Conservation (phyloP, 1,284 basidiomycete species). For the Trichosporon inkin region DNA sequence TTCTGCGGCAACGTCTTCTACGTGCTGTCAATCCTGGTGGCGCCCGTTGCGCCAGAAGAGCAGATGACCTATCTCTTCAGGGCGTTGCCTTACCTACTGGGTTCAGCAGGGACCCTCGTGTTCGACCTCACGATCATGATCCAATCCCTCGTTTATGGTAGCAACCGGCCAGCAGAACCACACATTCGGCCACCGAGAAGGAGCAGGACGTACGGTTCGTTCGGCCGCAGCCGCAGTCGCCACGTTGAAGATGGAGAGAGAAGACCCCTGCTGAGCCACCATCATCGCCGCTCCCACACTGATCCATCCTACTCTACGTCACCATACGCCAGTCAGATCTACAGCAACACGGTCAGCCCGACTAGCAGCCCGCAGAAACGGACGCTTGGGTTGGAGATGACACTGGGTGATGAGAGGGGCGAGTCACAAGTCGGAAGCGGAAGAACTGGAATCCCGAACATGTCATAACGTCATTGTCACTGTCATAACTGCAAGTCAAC, state of each 20-base stretch:
- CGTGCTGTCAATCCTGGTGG: slow-evolving; percentile 69
- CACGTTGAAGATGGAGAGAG: slow-evolving; percentile 17
- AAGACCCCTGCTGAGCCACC: neutral
- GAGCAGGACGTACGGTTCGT: slow-evolving; percentile 12
- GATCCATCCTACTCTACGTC: neutral
- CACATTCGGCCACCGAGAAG: slow-evolving; percentile 18
- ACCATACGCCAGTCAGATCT: neutral
- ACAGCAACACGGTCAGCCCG: neutral
- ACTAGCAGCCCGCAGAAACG: slow-evolving; percentile 1
- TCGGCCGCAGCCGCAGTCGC: slow-evolving; percentile 4
- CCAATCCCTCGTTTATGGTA: slow-evolving; percentile 59
- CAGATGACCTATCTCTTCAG: slow-evolving; percentile 44
- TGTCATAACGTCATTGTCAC: neutral
- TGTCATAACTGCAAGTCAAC: too few species aligned
- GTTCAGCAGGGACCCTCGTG: slow-evolving; percentile 79
- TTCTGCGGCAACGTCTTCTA: slow-evolving; percentile 89
- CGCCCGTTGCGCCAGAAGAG: slow-evolving; percentile 35
- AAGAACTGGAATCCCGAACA: neutral
- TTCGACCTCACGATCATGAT: slow-evolving; percentile 82
- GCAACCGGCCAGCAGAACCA: slow-evolving; percentile 34
- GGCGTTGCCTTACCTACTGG: slow-evolving; percentile 63
- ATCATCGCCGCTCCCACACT: neutral
- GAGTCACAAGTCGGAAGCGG: neutral
- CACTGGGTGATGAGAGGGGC: neutral
- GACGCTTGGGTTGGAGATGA: slow-evolving; percentile 1